Percentiles rank a stretch among this genome's conserved stretches.
Evolutionary conservation across 2,329 filamentous ascomycete species (phyloP).

Genomic region (Penicillium sp.): DNA sequence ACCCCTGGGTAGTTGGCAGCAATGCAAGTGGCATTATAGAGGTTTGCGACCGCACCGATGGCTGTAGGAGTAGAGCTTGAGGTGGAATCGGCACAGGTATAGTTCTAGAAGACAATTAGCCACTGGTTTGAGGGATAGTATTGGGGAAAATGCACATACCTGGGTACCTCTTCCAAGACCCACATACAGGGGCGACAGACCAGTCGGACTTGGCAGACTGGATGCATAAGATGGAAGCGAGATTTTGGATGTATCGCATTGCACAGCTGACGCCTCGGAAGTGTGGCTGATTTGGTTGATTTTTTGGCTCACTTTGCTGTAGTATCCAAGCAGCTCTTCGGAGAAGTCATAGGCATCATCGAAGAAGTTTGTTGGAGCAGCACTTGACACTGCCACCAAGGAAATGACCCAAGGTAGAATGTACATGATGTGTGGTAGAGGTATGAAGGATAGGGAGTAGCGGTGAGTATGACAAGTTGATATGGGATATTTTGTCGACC

Average conservation of each 20-base stretch:
- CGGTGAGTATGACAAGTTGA: neutral
- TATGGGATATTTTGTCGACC: neutral
- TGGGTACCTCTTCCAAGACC: constrained; percentile 80
- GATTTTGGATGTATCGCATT: constrained; percentile 37
- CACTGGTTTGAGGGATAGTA: neutral
- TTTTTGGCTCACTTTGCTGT: constrained; percentile 39
- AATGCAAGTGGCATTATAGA: constrained; percentile 86
- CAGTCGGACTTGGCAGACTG: constrained; percentile 61
- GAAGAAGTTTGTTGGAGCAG: constrained; percentile 35
- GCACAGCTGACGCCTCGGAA: constrained; percentile 14
- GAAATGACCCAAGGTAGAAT: constrained; percentile 28
- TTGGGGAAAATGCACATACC: constrained; percentile 34
- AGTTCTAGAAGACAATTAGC: constrained; percentile 65
- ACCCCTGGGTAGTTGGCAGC: constrained; percentile 69
- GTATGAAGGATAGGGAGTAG: neutral
- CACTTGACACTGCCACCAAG: constrained; percentile 33
- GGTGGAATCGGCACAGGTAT: constrained; percentile 72
- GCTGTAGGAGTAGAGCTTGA: constrained; percentile 62
- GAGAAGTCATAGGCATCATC: constrained; percentile 39
- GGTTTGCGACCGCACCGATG: constrained; percentile 73
- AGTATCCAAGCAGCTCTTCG: constrained; percentile 41
- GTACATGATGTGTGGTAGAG: constrained; percentile 12
- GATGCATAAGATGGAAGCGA: constrained; percentile 51
- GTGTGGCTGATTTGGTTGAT: constrained; percentile 31
- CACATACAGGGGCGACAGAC: constrained; percentile 70